A percentile compares a stretch with the other conserved stretches of the same genome.
Conservation (phyloP, 2,329 filamentous ascomycete genomes). For the Shiraia bambusicola region DNA sequence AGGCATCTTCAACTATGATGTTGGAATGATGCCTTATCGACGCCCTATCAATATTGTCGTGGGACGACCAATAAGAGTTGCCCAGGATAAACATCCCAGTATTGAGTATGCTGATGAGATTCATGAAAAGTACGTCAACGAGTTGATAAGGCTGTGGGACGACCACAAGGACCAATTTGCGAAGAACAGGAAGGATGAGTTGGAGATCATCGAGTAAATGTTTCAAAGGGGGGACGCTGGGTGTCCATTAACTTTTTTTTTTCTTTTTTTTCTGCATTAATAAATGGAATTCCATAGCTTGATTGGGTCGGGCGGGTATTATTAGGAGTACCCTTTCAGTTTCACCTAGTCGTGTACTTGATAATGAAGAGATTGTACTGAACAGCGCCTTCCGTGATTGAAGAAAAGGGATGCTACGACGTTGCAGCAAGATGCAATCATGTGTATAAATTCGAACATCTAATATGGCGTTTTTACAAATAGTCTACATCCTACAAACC, state of each 20-base stretch:
- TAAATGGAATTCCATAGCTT: not conserved
- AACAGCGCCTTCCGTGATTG: too few relatives aligned
- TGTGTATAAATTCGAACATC: too few relatives aligned
- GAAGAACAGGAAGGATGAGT: conserved; percentile 61
- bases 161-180: conserved; percentile 77
- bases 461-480: too few relatives aligned
- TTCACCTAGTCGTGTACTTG: too few relatives aligned
- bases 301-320: too few relatives aligned
- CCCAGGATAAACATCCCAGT: conserved; percentile 64
- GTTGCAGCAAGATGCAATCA: too few relatives aligned
- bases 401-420: too few relatives aligned
- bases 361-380: too few relatives aligned
- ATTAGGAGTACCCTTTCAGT: too few relatives aligned
- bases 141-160: conserved; percentile 73
- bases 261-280: not conserved
- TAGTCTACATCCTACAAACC: too few relatives aligned
- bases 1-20: conserved; percentile 96
- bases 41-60: conserved; percentile 86
- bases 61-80: conserved; percentile 74
- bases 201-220: conserved; percentile 63
- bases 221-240: not conserved
- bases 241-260: not conserved
- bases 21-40: conserved; percentile 92
- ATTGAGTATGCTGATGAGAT: conserved; percentile 77
- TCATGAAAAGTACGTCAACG: conserved; percentile 75